Base-by-base conservation (phyloP, 225 moss, liverwort and hornwort genomes). In the Sphagnum contortum region DNA sequence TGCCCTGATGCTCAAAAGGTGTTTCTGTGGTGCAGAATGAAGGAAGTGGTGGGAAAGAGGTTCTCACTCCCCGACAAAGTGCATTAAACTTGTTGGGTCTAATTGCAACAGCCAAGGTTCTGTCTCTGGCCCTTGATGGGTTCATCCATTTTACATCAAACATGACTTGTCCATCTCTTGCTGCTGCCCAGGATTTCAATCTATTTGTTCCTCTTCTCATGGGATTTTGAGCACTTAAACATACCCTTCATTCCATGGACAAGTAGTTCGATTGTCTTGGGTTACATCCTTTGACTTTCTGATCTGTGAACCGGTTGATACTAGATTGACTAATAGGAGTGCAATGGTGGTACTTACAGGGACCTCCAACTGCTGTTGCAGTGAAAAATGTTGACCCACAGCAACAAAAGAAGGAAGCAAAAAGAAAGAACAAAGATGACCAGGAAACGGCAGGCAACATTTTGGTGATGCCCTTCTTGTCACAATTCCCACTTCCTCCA, bases 11-110 rank as follows among this genome's bases (percentile, higher is more conserved):
- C 9, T 65, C 13, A 11, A 56, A 4, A 9, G 48, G 44, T 29
- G 56, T 29, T 29, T 29, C 29, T 29, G 29, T 29, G 29, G 29
- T 29, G 29, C 66, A 89, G 87, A 87, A 83, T 64, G 87, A 84
- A 68, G 87, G 77, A 64, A 81, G 77, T 74, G 89, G 87, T 67
- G 82, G 86, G 78, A 89, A 82, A 50, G 87, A 91, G 65, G 87
- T 82, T 68, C 84, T 81, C 9, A 79, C 87, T 46, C 87, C 84
- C 49, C 80, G 87, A 76, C 91, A 80, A 71, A 89, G 89, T 76
- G 91, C 87, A 2, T 67, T 91, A 66, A 89, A 87, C 68, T 77
- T 91, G 73, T 79, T 91, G 44, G 82, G 87, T 71, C 76, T 84
- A 72, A 84, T 89, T 52, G 80, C 89, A 60, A 77, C 89, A 66